Evolutionary conservation across 2,329 filamentous ascomycete genomes (phyloP).

Genomic region (Clathrospora elynae): DNA sequence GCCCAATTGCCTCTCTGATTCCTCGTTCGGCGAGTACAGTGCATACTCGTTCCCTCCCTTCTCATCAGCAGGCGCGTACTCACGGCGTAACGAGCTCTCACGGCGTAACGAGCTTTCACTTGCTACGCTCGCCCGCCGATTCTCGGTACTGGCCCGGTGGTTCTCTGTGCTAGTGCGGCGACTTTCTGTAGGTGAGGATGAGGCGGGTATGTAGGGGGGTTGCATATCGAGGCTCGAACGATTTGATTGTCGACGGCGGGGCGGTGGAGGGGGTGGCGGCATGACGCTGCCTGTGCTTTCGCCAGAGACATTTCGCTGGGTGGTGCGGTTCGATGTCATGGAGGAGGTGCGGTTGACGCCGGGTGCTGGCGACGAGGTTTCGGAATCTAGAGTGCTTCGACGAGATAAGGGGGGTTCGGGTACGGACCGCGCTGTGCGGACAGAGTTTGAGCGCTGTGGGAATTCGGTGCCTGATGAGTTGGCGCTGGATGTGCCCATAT

Average conservation of each 20-base stretch:
- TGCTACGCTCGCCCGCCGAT: slow-evolving; percentile 39
- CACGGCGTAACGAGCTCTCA: slow-evolving; percentile 36
- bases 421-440: slow-evolving; percentile 27
- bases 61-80: slow-evolving; percentile 29
- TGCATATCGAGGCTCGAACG: slow-evolving; percentile 42
- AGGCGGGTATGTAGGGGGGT: slow-evolving; percentile 23
- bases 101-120: slow-evolving; percentile 41
- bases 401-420: slow-evolving; percentile 30
- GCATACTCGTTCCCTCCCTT: slow-evolving; percentile 27
- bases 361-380: slow-evolving; percentile 25
- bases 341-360: slow-evolving; percentile 36
- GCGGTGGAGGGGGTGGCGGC: slow-evolving; percentile 42
- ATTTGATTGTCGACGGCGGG: slow-evolving; percentile 41
- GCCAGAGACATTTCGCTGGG: slow-evolving; percentile 31
- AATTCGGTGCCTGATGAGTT: slow-evolving; percentile 41
- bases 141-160: slow-evolving; percentile 37
- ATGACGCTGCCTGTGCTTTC: slow-evolving; percentile 30
- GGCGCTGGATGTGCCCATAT: slow-evolving; percentile 30
- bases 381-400: slow-evolving; percentile 33
- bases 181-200: slow-evolving; percentile 33
- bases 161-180: slow-evolving; percentile 37
- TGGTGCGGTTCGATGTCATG: slow-evolving; percentile 33
- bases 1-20: slow-evolving; percentile 26
- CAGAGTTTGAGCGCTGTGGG: slow-evolving; percentile 26
- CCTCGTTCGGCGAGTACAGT: slow-evolving; percentile 37